A percentile compares a stretch with the other conserved stretches of the same genome.
phyloP scores from a whole-genome alignment of 2,329 filamentous ascomycete genomes.

The Fusarium sambucinum region DNA sequence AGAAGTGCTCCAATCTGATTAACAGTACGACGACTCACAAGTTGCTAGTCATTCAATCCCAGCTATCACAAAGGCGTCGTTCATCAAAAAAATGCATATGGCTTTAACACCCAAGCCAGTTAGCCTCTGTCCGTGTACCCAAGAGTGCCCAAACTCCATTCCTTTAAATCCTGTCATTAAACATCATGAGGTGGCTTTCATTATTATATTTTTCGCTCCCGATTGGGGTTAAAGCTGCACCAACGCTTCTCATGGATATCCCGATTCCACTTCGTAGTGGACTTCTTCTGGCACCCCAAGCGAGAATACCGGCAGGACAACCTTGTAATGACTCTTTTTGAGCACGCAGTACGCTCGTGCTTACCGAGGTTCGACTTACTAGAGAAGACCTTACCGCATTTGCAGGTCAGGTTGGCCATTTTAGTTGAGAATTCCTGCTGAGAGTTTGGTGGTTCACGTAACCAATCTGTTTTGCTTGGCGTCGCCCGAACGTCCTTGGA shows the following conservation, averaged over 20 bases:
- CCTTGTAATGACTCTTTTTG: background rate
- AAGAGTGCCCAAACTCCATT: background rate
- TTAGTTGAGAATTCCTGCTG: slow-evolving; percentile 23
- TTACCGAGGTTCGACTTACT: slow-evolving; percentile 51
- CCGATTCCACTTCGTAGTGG: slow-evolving; percentile 50
- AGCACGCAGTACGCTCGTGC: slow-evolving; percentile 50
- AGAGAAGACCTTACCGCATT: slow-evolving; percentile 49
- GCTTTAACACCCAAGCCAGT: background rate
- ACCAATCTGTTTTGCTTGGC: slow-evolving; percentile 15
- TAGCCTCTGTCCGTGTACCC: background rate
- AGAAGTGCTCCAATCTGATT: background rate
- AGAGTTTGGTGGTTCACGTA: slow-evolving; percentile 15
- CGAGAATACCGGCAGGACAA: slow-evolving; percentile 42
- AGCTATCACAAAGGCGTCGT: background rate
- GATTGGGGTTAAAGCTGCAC: slow-evolving; percentile 37
- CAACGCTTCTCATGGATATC: slow-evolving; percentile 46
- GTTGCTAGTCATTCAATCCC: background rate
- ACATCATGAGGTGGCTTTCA: background rate
- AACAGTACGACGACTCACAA: background rate
- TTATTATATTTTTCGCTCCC: background rate
- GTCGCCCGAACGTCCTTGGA: background rate
- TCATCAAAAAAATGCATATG: background rate
- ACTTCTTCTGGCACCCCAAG: slow-evolving; percentile 40
- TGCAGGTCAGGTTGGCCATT: slow-evolving; percentile 33
- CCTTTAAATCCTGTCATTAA: background rate